These are phyloP conservation scores for Catenaria anguillulae DNA, from an alignment of 371 early-diverging fungal species.

Conservation along the genomic window DNA sequence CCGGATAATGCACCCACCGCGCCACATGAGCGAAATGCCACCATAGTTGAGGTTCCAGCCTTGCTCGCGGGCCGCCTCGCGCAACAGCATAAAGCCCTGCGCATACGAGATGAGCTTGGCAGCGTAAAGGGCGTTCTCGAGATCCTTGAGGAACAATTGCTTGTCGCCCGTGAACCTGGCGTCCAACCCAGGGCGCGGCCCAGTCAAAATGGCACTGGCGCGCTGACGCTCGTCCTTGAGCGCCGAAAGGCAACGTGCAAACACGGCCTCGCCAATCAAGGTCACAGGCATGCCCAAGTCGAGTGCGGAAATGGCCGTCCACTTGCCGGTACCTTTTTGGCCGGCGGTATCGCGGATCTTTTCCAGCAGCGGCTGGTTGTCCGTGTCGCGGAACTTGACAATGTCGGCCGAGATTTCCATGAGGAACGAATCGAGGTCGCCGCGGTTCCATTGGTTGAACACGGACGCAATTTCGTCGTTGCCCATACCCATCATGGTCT, in stretches of 20 bases:
- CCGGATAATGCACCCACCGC: conserved; percentile 98
- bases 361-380: conserved; percentile 75
- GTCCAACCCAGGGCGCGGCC: conserved; percentile 32
- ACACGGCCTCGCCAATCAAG: conserved; percentile 95
- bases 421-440: conserved; percentile 90
- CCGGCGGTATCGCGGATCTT: conserved; percentile 94
- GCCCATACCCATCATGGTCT: conserved; percentile 58
- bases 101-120: conserved; percentile 96
- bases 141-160: conserved; percentile 63
- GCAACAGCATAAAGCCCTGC: conserved; percentile 98
- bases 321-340: conserved; percentile 98
- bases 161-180: conserved; percentile 65
- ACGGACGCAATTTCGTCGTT: conserved; percentile 78
- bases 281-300: conserved; percentile 89
- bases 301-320: conserved; percentile 90
- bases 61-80: conserved; percentile 81
- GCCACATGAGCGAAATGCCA: conserved; percentile 96
- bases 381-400: conserved; percentile 70
- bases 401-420: conserved; percentile 93
- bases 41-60: conserved; percentile 92
- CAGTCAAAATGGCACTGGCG: conserved; percentile 70
- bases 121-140: conserved; percentile 86
- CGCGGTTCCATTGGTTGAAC: conserved; percentile 89
- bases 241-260: conserved; percentile 88
- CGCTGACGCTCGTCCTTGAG: conserved; percentile 84